Base-by-base conservation (phyloP, 2,329 filamentous ascomycete species). In the Penicillium sp. region DNA sequence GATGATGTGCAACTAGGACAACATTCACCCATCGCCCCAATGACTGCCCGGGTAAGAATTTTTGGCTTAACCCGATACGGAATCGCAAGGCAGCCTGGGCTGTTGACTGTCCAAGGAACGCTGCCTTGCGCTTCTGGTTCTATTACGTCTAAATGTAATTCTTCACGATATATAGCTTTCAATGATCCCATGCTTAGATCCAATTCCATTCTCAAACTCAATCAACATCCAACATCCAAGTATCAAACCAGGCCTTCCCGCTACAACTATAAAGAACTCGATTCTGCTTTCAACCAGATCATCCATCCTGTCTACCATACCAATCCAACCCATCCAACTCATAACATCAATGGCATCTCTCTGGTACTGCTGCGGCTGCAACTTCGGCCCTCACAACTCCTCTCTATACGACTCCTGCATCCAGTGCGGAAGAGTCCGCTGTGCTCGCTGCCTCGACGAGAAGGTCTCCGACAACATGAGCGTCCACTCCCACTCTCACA, bases 351-450 rank as follows among this genome's bases (percentile, higher is more conserved):
- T 64, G 62, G 45, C 63, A 31, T 58, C 57, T 12, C 48, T 68
- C 25, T 75, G 72, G 72, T 68, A 67, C 54, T 75, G 72, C 59
- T 73, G 71, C 45, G 41, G 57, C 5, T 75, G 72, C 61, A 50
- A 54, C 31, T 67, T 66, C 46, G 72, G 72, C 26, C 72, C 72
- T 53, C 66, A 69, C 63, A 62, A 64, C 40, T 41, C 60, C 4
- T 54, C 40, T 7, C 57, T 67, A 43, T 61, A 71, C 61, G 48
- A 55, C 26, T 36, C 60, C 42, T 73, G 71, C 53, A 61, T 68
- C 28, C 54, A 60, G 48, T 74, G 72, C 49, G 55, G 60, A 17
- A 35, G 1, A 7, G 9, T 8, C 9, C 66, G 63, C 54, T 73
- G 71, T 59, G 1, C 16, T 7, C 26, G 40, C 36, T 67, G 68